Percentiles rank a stretch among this genome's conserved stretches.
Evolutionary conservation across 208 protist genomes (phyloP).

Genomic region (Histomonas meleagridis): DNA sequence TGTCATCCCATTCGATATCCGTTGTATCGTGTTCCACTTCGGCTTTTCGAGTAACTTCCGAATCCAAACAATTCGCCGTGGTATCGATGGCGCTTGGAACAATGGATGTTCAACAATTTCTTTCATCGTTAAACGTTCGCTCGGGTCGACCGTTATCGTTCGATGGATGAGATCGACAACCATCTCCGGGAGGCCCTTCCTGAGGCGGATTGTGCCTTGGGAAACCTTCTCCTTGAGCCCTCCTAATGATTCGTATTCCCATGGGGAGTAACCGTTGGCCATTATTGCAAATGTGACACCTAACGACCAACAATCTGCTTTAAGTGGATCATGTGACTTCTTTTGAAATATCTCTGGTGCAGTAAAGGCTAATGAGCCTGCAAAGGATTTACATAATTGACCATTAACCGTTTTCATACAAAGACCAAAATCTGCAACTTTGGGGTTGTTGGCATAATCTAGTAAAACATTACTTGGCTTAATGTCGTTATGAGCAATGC

Average conservation of each 20-base stretch:
- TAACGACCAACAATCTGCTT: neutral
- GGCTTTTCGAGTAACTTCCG: too few relatives aligned
- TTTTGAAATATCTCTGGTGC: constrained; percentile 15
- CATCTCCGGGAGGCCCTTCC: neutral
- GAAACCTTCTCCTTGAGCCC: neutral
- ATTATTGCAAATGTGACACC: constrained; percentile 25
- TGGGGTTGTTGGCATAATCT: neutral
- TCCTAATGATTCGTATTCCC: neutral
- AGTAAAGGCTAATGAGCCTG: neutral
- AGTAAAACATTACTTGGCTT: constrained; percentile 13
- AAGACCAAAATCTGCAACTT: neutral
- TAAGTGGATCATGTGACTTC: neutral
- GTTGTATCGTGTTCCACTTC: too few relatives aligned
- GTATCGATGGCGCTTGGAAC: too few relatives aligned
- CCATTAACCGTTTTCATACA: neutral
- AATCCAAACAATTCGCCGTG: too few relatives aligned
- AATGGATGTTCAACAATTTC: neutral
- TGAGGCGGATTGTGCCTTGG: neutral
- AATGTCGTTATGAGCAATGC: neutral
- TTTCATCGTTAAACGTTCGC: neutral
- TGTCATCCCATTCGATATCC: too few relatives aligned
- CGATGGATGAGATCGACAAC: neutral
- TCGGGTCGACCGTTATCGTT: neutral
- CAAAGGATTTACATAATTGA: neutral
- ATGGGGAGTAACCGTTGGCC: neutral